phyloP scores from a whole-genome alignment of 169 alveolate species.

The Plasmodium ovale region DNA sequence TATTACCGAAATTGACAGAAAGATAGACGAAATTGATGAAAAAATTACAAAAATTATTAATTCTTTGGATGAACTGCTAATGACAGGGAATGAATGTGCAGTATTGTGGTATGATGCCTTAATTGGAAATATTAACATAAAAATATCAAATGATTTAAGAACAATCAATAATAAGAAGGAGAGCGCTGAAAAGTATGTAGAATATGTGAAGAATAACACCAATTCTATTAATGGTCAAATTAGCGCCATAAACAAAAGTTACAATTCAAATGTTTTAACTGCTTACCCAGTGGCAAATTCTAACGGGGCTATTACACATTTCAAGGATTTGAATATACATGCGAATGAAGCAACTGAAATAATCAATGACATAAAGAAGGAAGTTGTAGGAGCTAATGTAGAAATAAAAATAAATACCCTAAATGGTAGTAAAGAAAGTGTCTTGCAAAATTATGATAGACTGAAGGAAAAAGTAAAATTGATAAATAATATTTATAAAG shows the following conservation, averaged over 20 bases:
- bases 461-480: constrained; percentile 12
- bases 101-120: constrained; percentile 19
- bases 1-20: neutral
- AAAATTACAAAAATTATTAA: neutral
- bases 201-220: neutral
- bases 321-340: constrained; percentile 3
- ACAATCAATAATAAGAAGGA: neutral
- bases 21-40: neutral
- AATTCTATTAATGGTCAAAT: constrained; percentile 5
- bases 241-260: constrained; percentile 7
- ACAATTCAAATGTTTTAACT: neutral
- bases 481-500: neutral
- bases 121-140: constrained; percentile 6
- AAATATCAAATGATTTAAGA: constrained; percentile 9
- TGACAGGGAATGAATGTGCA: constrained; percentile 2
- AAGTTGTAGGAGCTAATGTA: neutral
- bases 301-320: constrained; percentile 14
- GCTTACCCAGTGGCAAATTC: neutral
- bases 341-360: neutral
- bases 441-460: neutral
- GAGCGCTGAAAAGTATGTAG: neutral
- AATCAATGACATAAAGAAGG: constrained; percentile 9
- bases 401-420: constrained; percentile 9
- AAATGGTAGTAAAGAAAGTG: constrained; percentile 2
- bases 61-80: constrained; percentile 1